phyloP scores from a whole-genome alignment of 495 filamentous ascomycete genomes.

The Penicillium argentinense region DNA sequence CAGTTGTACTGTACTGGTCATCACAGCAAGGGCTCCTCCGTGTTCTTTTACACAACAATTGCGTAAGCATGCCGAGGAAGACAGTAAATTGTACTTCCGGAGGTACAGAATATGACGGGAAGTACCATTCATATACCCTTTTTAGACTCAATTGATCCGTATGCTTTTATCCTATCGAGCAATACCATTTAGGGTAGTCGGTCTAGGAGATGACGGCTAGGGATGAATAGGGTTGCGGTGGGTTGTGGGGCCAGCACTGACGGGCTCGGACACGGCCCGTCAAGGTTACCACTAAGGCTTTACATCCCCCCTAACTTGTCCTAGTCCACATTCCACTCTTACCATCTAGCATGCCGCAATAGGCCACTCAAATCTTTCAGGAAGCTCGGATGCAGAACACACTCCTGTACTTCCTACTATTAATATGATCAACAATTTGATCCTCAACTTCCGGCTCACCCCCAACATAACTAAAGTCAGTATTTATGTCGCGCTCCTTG shows the following conservation, averaged over 20 bases:
- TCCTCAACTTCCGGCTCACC: background rate
- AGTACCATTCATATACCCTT: background rate
- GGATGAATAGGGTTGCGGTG: background rate
- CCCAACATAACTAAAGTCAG: background rate
- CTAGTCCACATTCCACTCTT: slow-evolving; percentile 2
- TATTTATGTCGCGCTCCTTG: background rate
- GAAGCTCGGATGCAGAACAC: background rate
- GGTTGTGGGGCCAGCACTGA: background rate
- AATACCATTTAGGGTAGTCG: background rate
- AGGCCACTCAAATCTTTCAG: background rate
- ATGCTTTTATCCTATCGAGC: background rate
- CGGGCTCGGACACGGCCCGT: background rate
- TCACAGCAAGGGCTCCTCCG: background rate
- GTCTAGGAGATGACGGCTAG: slow-evolving; percentile 1
- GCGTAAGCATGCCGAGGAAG: background rate
- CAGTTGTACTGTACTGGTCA: background rate
- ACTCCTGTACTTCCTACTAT: background rate
- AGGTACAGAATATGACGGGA: background rate
- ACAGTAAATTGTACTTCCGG: background rate
- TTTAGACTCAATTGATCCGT: background rate
- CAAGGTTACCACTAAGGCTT: background rate
- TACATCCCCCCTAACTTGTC: background rate
- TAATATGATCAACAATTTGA: background rate
- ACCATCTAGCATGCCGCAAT: background rate
- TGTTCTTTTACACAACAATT: background rate